phyloP scores from a whole-genome alignment of 2,329 filamentous ascomycete genomes.

The Phyllosticta citrichinensis region DNA sequence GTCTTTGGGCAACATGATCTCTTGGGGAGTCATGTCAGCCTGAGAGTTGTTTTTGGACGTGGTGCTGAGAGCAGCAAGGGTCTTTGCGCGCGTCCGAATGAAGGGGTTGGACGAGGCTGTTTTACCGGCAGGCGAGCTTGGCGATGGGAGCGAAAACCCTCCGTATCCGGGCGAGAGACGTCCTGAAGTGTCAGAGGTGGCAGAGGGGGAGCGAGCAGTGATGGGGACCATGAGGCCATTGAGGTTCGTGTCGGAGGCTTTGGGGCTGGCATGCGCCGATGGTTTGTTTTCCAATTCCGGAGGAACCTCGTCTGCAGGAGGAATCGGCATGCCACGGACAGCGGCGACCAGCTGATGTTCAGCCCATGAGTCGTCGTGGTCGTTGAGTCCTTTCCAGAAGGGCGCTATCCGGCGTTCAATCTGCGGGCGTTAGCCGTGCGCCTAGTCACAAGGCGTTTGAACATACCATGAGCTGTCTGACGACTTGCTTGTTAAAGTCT shows the following conservation, averaged over 20 bases:
- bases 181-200: slow-evolving; percentile 61
- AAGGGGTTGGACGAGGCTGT: slow-evolving; percentile 39
- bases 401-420: slow-evolving; percentile 87
- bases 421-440: slow-evolving; percentile 38
- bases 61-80: slow-evolving; percentile 70
- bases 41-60: slow-evolving; percentile 64
- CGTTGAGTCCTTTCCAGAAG: slow-evolving; percentile 89
- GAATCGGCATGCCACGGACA: slow-evolving; percentile 72
- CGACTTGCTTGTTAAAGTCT: slow-evolving; percentile 82
- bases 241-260: slow-evolving; percentile 50
- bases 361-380: slow-evolving; percentile 80
- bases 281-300: slow-evolving; percentile 45
- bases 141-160: slow-evolving; percentile 51
- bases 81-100: slow-evolving; percentile 81
- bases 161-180: slow-evolving; percentile 50
- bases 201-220: slow-evolving; percentile 63
- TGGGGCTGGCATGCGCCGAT: slow-evolving; percentile 31
- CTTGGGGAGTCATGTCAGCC: slow-evolving; percentile 63
- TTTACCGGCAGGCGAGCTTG: slow-evolving; percentile 42
- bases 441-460: background rate
- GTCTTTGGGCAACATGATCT: slow-evolving; percentile 70
- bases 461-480: slow-evolving; percentile 80
- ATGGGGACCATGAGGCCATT: slow-evolving; percentile 73
- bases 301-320: slow-evolving; percentile 72
- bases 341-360: slow-evolving; percentile 93